Evolutionary conservation across 2,329 filamentous ascomycete genomes (phyloP).

Genomic region (Phoma sp.): DNA sequence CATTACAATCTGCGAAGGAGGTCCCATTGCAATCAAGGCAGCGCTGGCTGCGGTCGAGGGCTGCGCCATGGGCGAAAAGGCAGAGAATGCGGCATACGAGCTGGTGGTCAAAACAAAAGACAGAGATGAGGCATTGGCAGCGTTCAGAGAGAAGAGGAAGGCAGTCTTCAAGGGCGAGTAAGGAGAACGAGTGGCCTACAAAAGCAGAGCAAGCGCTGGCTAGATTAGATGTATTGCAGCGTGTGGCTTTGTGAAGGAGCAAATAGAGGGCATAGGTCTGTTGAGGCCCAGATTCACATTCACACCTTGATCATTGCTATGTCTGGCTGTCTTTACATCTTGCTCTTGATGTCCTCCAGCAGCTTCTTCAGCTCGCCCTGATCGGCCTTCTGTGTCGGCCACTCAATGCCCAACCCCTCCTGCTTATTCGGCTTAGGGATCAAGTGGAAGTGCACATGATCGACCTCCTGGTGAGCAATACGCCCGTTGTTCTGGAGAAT

Average conservation of each 20-base stretch:
- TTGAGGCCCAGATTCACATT: too few species aligned
- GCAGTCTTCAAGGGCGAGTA: slow-evolving; percentile 67
- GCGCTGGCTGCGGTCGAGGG: slow-evolving; percentile 78
- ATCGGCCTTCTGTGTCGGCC: slow-evolving; percentile 77
- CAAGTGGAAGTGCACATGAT: slow-evolving; percentile 96
- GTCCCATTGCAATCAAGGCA: slow-evolving; percentile 79
- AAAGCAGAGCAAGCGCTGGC: not conserved
- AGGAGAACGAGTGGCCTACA: slow-evolving; percentile 50
- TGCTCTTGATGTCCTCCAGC: slow-evolving; percentile 83
- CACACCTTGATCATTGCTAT: too few species aligned
- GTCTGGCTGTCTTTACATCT: slow-evolving; percentile 65
- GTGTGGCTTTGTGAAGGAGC: too few species aligned
- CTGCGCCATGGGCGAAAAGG: slow-evolving; percentile 68
- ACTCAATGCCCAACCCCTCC: slow-evolving; percentile 80
- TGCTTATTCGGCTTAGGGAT: slow-evolving; percentile 90
- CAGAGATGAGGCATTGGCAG: slow-evolving; percentile 82
- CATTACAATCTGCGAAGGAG: slow-evolving; percentile 85
- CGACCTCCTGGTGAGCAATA: slow-evolving; percentile 89
- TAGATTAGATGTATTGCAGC: not conserved
- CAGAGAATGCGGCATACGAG: slow-evolving; percentile 89
- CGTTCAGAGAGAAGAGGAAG: slow-evolving; percentile 79
- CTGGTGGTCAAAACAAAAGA: slow-evolving; percentile 84
- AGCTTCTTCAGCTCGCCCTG: slow-evolving; percentile 84
- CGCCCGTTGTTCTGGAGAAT: slow-evolving; percentile 95
- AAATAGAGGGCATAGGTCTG: not conserved